These are phyloP conservation scores for Arthrocladium fulminans DNA, from an alignment of 2,329 filamentous ascomycete genomes.

Conservation along the genomic window DNA sequence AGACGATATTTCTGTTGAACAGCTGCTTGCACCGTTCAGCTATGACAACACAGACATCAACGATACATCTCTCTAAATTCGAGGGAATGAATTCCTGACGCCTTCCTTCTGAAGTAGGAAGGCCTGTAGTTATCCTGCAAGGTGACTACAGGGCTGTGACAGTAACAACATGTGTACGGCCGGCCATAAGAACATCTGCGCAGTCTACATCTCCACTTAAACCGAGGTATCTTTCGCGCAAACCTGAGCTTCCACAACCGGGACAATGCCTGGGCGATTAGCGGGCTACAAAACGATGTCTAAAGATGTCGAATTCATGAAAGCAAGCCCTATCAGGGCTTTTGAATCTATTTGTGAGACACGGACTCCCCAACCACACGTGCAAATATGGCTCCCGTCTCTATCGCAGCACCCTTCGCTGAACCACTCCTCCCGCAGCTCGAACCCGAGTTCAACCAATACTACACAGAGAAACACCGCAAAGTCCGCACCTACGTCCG, in stretches of 20 bases:
- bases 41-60: too few species aligned
- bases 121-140: too few species aligned
- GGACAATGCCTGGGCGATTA: background rate
- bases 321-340: background rate
- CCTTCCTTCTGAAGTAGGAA: too few species aligned
- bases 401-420: conserved; percentile 52
- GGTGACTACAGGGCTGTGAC: background rate
- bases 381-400: background rate
- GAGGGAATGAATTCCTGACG: too few species aligned
- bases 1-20: too few species aligned
- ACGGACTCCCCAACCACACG: too few species aligned
- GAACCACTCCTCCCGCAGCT: conserved; percentile 65
- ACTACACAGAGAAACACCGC: conserved; percentile 58
- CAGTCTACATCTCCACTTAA: background rate
- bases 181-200: background rate
- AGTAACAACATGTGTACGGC: background rate
- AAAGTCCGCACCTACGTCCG: conserved; percentile 60
- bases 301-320: background rate
- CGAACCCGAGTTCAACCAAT: conserved; percentile 53
- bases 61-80: too few species aligned
- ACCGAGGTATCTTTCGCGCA: background rate
- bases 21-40: too few species aligned
- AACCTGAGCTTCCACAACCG: background rate
- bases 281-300: background rate
- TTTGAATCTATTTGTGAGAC: background rate